phyloP scores from a whole-genome alignment of 2,329 filamentous ascomycete genomes.

The Kalaharituber pfeilii region DNA sequence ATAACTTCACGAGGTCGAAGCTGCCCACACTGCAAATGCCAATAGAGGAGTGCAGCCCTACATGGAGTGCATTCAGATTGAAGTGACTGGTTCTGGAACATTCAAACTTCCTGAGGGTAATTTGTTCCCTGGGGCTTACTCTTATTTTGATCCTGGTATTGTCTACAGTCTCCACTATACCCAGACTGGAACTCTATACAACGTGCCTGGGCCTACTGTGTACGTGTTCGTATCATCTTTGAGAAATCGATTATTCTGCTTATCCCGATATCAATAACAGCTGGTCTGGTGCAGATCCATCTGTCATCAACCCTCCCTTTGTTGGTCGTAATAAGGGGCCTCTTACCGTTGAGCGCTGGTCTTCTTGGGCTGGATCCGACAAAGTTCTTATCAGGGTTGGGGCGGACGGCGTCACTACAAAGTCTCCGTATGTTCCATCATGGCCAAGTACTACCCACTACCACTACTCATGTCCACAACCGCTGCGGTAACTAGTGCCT shows the following conservation, averaged over 20 bases:
- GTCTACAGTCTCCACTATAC: slow-evolving; percentile 16
- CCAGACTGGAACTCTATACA: slow-evolving; percentile 1
- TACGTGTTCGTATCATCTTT: background rate
- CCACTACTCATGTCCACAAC: too few relatives aligned
- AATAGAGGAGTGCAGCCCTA: slow-evolving; percentile 22
- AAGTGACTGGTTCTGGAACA: slow-evolving; percentile 19
- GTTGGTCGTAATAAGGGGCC: background rate
- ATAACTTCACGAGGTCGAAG: slow-evolving; percentile 22
- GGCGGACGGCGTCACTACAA: slow-evolving; percentile 1
- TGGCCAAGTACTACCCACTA: too few relatives aligned
- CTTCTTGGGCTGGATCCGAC: slow-evolving; percentile 3
- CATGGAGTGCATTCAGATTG: slow-evolving; percentile 23
- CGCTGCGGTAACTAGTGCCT: too few relatives aligned
- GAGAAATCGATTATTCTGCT: too few relatives aligned
- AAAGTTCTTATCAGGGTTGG: slow-evolving; percentile 1
- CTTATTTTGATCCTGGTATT: slow-evolving; percentile 15
- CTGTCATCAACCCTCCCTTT: slow-evolving; percentile 3
- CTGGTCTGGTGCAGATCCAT: slow-evolving; percentile 4
- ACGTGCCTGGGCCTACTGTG: slow-evolving; percentile 6
- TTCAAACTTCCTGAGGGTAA: slow-evolving; percentile 17
- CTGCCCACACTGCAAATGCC: slow-evolving; percentile 5
- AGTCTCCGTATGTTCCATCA: slow-evolving; percentile 1
- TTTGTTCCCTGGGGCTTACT: slow-evolving; percentile 23
- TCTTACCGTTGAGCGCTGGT: too few relatives aligned
- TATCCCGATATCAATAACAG: background rate